Evolutionary conservation across 2,329 filamentous ascomycete genomes (phyloP).

Genomic region (Pseudonectria foliicola): DNA sequence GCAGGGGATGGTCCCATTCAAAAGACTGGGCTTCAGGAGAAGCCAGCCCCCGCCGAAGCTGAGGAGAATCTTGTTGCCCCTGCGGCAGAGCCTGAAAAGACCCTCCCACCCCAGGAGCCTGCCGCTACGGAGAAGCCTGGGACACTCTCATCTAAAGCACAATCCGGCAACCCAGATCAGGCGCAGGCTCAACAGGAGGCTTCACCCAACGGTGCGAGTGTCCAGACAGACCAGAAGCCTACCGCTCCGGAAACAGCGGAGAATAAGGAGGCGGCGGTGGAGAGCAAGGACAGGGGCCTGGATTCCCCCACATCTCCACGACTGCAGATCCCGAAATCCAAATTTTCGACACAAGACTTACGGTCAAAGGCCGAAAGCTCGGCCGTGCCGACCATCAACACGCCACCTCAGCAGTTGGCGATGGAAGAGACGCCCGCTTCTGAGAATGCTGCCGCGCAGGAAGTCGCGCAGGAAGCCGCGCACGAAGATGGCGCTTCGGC

Average conservation of each 20-base stretch:
- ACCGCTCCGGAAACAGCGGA: constrained; percentile 9
- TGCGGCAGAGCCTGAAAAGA: constrained; percentile 1
- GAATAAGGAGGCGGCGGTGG: constrained; percentile 4
- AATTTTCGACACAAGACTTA: constrained; percentile 23
- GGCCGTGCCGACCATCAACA: constrained; percentile 5
- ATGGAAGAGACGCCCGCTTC: constrained; percentile 6
- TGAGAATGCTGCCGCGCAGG: constrained; percentile 5
- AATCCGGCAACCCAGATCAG: constrained; percentile 12
- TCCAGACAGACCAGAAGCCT: constrained; percentile 13
- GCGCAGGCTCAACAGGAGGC: constrained; percentile 4
- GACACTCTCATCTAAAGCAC: constrained; percentile 14
- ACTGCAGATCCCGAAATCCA: constrained; percentile 17
- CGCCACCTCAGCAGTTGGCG: constrained; percentile 3
- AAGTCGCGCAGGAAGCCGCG: constrained; percentile 5
- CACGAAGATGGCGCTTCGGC: constrained; percentile 9
- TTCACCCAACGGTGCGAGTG: constrained; percentile 6
- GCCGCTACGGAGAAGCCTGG: constrained; percentile 3
- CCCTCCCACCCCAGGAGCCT: neutral
- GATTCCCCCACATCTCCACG: constrained; percentile 10
- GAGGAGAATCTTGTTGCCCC: neutral
- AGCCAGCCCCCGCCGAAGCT: constrained; percentile 2
- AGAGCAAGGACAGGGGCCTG: constrained; percentile 7
- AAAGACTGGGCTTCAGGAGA: neutral
- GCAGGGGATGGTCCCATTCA: too few species aligned
- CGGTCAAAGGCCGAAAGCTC: constrained; percentile 14